Evolutionary conservation across 768 basidiomycete species (phyloP).

Genomic region (Rhizopogon roseolus): DNA sequence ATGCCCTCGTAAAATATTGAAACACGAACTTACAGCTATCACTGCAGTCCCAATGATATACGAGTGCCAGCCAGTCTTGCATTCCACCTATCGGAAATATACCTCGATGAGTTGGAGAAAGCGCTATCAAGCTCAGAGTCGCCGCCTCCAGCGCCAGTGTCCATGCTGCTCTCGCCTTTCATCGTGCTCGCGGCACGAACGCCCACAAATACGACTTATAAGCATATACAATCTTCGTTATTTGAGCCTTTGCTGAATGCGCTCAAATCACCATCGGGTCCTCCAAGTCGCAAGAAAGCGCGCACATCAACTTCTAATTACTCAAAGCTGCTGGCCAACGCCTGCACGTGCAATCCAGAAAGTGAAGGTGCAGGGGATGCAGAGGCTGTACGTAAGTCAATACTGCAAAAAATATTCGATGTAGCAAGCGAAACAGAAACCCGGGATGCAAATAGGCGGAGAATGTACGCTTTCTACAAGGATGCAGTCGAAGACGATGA

Average conservation of each 20-base stretch:
- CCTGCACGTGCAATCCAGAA: slow-evolving; percentile 41
- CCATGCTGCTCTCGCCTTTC: slow-evolving; percentile 64
- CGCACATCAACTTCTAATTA: slow-evolving; percentile 37
- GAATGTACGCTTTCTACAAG: slow-evolving; percentile 81
- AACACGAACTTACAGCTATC: slow-evolving; percentile 5
- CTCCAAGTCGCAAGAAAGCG: slow-evolving; percentile 43
- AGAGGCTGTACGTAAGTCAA: slow-evolving; percentile 40
- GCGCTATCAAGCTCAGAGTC: slow-evolving; percentile 31
- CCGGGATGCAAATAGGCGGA: slow-evolving; percentile 73
- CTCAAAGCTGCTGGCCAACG: slow-evolving; percentile 45
- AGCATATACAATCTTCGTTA: slow-evolving; percentile 65
- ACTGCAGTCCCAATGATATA: slow-evolving; percentile 56
- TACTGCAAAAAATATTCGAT: slow-evolving; percentile 66
- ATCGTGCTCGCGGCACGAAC: slow-evolving; percentile 67
- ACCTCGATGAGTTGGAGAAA: slow-evolving; percentile 84
- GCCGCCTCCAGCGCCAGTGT: slow-evolving; percentile 41
- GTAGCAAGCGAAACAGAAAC: slow-evolving; percentile 72
- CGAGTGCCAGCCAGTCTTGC: slow-evolving; percentile 74
- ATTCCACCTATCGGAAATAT: slow-evolving; percentile 88
- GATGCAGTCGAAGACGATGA: slow-evolving; percentile 49
- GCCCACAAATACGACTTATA: slow-evolving; percentile 56
- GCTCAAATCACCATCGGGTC: slow-evolving; percentile 32
- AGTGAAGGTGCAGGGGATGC: slow-evolving; percentile 33
- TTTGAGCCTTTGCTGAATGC: slow-evolving; percentile 65
- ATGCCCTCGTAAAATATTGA: not conserved